phyloP scores from a whole-genome alignment of 805 yeast species.

The Ogataea glucozyma region DNA sequence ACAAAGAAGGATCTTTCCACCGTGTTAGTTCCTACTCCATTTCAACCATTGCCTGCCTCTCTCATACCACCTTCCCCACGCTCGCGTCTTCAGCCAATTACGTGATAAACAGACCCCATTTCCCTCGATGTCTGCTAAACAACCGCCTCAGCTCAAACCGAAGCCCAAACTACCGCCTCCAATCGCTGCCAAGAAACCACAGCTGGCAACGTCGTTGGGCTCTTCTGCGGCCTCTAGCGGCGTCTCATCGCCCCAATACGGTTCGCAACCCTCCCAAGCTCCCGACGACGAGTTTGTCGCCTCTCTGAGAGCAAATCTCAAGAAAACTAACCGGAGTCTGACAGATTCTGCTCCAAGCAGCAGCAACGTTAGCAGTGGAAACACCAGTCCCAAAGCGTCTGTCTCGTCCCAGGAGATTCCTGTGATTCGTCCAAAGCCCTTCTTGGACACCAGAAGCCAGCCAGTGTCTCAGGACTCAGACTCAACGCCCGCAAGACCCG shows the following conservation, averaged over 20 bases:
- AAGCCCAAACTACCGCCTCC: conserved; percentile 36
- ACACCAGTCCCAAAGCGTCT: not conserved
- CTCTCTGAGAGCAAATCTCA: conserved; percentile 9
- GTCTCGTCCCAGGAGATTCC: not conserved
- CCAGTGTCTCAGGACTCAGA: not conserved
- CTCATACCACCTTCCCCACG: not conserved
- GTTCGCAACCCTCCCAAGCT: not conserved
- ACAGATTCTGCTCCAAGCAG: not conserved
- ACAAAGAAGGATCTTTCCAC: conserved; percentile 2
- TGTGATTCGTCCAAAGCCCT: conserved; percentile 11
- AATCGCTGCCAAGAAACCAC: conserved; percentile 29
- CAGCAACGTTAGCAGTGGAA: not conserved
- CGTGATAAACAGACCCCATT: too few species aligned
- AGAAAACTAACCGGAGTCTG: conserved; percentile 4
- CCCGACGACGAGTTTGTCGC: conserved; percentile 6
- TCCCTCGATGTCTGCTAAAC: conserved; percentile 22
- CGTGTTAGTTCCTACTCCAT: not conserved
- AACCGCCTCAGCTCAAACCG: conserved; percentile 35
- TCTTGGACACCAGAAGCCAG: not conserved
- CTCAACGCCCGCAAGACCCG: not conserved
- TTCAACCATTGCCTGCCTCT: not conserved
- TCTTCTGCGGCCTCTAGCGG: not conserved
- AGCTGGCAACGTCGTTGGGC: conserved; percentile 6
- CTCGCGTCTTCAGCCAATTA: not conserved
- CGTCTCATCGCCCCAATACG: not conserved